phyloP scores from a whole-genome alignment of 2,329 filamentous ascomycete genomes.

The Emericellopsis atlantica region DNA sequence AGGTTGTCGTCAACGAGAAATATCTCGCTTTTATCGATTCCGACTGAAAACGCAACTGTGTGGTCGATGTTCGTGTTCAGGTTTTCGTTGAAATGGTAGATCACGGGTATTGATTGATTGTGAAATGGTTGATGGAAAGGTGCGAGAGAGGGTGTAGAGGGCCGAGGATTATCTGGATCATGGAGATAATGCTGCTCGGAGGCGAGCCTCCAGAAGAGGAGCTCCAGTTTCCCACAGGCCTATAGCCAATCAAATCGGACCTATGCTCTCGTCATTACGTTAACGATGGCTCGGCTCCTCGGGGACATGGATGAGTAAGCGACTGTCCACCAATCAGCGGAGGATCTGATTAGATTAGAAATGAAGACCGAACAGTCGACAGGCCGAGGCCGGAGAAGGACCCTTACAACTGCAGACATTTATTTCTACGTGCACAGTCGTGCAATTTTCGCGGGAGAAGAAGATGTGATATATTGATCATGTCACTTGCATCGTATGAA shows the following conservation, averaged over 20 bases:
- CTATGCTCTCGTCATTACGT: slow-evolving; percentile 7
- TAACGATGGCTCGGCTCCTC: slow-evolving; percentile 4
- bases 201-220: neutral
- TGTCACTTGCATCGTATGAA: no score
- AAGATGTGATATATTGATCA: no score
- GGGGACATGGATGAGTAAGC: slow-evolving; percentile 2
- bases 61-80: no score
- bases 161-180: neutral
- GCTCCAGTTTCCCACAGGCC: slow-evolving; percentile 1
- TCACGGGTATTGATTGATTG: no score
- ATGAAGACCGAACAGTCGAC: no score
- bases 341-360: no score
- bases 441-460: no score
- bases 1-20: neutral
- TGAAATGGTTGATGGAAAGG: neutral
- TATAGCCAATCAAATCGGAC: slow-evolving; percentile 12
- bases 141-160: neutral
- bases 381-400: neutral
- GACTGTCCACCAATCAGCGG: neutral
- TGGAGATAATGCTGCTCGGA: neutral
- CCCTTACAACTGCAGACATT: no score
- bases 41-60: no score
- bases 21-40: no score
- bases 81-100: no score
- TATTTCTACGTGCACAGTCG: no score